Conservation (phyloP, 805 yeast species). For the Candida xyloterini region DNA sequence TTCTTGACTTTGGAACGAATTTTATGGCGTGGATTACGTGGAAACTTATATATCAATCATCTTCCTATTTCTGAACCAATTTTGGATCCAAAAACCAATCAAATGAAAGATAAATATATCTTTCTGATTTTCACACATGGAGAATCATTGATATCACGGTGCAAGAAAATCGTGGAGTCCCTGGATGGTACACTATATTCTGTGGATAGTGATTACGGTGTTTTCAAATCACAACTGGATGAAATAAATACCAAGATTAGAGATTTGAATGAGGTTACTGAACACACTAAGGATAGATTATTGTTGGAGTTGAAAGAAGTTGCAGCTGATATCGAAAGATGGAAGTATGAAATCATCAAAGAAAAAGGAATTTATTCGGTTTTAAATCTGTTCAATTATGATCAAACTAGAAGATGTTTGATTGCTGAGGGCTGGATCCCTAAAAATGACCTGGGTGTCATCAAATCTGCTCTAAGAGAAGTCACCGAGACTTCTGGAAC, state of each 20-base stretch:
- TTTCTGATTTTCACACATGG: slow-evolving; percentile 94
- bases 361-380: slow-evolving; percentile 82
- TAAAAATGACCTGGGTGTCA: slow-evolving; percentile 61
- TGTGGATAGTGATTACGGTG: slow-evolving; percentile 43
- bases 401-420: slow-evolving; percentile 77
- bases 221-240: slow-evolving; percentile 45
- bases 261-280: slow-evolving; percentile 50
- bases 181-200: slow-evolving; percentile 76
- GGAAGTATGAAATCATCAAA: slow-evolving; percentile 67
- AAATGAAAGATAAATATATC: slow-evolving; percentile 64
- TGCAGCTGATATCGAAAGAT: slow-evolving; percentile 68
- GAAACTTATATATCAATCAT: slow-evolving; percentile 80
- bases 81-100: slow-evolving; percentile 54
- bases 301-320: slow-evolving; percentile 75
- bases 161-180: slow-evolving; percentile 79
- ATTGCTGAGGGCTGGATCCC: slow-evolving; percentile 98
- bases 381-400: slow-evolving; percentile 76
- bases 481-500: slow-evolving; percentile 50
- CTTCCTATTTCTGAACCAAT: slow-evolving; percentile 69
- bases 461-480: slow-evolving; percentile 64
- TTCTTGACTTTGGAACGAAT: slow-evolving; percentile 74
- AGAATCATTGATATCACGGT: slow-evolving; percentile 60
- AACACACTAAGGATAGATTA: slow-evolving; percentile 64
- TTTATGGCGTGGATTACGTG: slow-evolving; percentile 89
- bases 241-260: slow-evolving; percentile 45